Evolutionary conservation across 805 yeast species (phyloP), one percentile per base, ranked within the genome.

Genomic region (Schizosaccharomyces cryophilus): DNA sequence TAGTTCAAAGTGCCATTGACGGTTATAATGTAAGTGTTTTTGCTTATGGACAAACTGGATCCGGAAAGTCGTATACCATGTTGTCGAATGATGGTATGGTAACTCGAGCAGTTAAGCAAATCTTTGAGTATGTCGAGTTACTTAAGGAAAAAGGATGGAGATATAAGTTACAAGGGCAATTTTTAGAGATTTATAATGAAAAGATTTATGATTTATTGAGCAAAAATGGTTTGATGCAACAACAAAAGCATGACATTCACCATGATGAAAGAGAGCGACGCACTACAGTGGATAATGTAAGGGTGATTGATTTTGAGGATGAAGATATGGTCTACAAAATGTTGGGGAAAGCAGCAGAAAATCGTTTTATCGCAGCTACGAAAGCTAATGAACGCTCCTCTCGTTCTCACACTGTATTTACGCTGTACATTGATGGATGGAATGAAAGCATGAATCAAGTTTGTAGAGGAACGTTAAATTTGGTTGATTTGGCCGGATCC

Each of bases 1-100:
- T 90, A 26, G 81, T 90, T 1, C 95, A 87, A 69, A 87, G 78
- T 73, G 81, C 94, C 0, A 70, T 89, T 13, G 95, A 90, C 71
- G 98, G 98, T 0, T 82, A 76, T 67, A 87, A 87, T 66, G 95
- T 88, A 2, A 88, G 96, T 70, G 86, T 93, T 1, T 87, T 90
- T 73, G 95, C 97, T 0, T 90, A 93, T 69, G 98, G 98, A 0
- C 98, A 90, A 71, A 93, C 98, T 0, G 95, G 93, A 0, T 84
- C 96, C 0, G 98, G 98, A 3, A 90, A 90, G 69, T 89, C 97
- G 0, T 83, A 72, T 69, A 93, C 98, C 0, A 93, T 90, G 97
- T 61, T 76, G 31, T 72, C 78, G 0, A 67, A 71, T 0, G 84
- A 83, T 67, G 97, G 98, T n/a, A 80, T 90, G 74, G 86, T 88